Conservation (phyloP, 2,329 filamentous ascomycete species). For the Botrytis porri region DNA sequence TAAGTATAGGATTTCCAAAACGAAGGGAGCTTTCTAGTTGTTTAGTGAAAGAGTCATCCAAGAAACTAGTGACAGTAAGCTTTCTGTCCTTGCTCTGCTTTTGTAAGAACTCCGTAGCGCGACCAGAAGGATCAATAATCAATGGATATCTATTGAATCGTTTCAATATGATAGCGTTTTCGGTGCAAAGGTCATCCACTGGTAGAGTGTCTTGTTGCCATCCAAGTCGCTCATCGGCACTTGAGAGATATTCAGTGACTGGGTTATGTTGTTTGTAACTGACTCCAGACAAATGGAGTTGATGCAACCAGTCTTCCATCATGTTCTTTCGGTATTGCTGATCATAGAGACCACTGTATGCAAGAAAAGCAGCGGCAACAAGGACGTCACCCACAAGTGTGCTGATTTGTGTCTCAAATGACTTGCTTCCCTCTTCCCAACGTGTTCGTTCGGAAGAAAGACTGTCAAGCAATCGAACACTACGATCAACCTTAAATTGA, state of each 20-base stretch:
- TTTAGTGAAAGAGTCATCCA: constrained; percentile 97
- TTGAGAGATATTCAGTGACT: constrained; percentile 93
- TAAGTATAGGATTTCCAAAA: constrained; percentile 97
- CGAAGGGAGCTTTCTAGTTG: constrained; percentile 94
- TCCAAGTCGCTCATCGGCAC: constrained; percentile 86
- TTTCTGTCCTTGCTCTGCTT: constrained; percentile 92
- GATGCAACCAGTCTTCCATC: constrained; percentile 96
- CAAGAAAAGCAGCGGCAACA: constrained; percentile 93
- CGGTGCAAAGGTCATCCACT: constrained; percentile 95
- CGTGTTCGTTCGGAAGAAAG: constrained; percentile 87
- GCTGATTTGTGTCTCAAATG: constrained; percentile 95
- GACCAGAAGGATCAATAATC: constrained; percentile 95
- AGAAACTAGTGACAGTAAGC: constrained; percentile 93
- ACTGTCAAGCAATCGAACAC: constrained; percentile 89
- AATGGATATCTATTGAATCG: constrained; percentile 97
- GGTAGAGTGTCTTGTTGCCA: constrained; percentile 95
- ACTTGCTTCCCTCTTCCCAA: constrained; percentile 97
- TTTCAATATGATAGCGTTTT: constrained; percentile 96
- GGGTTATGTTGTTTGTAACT: constrained; percentile 91
- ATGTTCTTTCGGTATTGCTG: constrained; percentile 97
- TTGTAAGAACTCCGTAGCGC: constrained; percentile 91
- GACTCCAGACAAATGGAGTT: constrained; percentile 89
- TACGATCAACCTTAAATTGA: constrained; percentile 96
- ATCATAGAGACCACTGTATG: constrained; percentile 95
- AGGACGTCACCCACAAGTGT: constrained; percentile 95